Evolutionary conservation across 2,329 filamentous ascomycete species (phyloP).

Genomic region (Didymella exigua): DNA sequence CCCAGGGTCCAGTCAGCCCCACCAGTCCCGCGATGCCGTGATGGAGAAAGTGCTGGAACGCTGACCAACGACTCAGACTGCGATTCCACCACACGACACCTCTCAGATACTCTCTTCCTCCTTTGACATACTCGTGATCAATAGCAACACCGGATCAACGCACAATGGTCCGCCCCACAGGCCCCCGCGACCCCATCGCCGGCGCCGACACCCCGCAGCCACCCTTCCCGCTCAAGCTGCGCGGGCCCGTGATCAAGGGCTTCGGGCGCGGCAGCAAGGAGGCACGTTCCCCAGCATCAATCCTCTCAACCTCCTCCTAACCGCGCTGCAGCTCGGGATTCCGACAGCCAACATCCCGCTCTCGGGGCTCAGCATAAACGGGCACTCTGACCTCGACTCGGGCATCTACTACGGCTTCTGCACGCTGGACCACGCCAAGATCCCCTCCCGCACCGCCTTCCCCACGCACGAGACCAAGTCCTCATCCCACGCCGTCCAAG

Average conservation of each 20-base stretch:
- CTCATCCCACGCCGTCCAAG: constrained; percentile 37
- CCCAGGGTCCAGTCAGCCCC: constrained; percentile 17
- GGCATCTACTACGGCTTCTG: constrained; percentile 97
- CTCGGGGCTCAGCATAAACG: constrained; percentile 72
- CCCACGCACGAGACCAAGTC: constrained; percentile 27
- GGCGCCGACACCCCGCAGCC: constrained; percentile 72
- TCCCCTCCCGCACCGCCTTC: constrained; percentile 40
- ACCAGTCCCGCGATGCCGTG: constrained; percentile 17
- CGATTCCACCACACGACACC: neutral
- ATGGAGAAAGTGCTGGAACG: constrained; percentile 14
- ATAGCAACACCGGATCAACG: neutral
- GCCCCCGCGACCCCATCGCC: constrained; percentile 59
- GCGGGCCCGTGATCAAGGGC: constrained; percentile 86
- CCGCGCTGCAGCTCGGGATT: constrained; percentile 76
- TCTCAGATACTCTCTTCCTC: neutral
- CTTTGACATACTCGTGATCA: no score
- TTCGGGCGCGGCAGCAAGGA: constrained; percentile 95
- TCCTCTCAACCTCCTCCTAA: neutral
- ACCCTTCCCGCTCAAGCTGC: constrained; percentile 83
- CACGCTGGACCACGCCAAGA: constrained; percentile 63
- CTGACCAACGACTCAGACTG: constrained; percentile 1
- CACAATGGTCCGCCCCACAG: constrained; percentile 35
- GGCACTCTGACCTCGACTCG: constrained; percentile 65
- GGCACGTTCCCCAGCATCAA: constrained; percentile 52
- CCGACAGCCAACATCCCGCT: constrained; percentile 88